Evolutionary conservation across 768 basidiomycete species (phyloP), one percentile per base, ranked within the genome.

Genomic region (Coprinopsis sp.): DNA sequence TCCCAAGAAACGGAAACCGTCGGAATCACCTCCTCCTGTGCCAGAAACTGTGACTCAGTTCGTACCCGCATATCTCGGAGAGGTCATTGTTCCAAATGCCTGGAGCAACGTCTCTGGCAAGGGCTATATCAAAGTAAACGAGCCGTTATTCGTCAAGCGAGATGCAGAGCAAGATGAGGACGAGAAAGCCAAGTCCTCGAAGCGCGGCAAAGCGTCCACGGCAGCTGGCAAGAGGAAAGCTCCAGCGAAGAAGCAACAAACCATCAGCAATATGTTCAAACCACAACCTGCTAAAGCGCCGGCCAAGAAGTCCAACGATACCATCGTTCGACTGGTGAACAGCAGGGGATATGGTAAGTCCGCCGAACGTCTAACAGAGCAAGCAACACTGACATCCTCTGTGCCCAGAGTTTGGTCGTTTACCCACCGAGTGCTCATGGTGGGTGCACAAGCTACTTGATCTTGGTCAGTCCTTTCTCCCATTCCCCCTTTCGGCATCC

Each of bases 391-490:
- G 40, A 37, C 27, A 37, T 42, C 7, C 19, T 19, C 19, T 30
- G 44, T 41, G 37, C 50, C 37, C 19, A 87, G 89, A 91, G 56
- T 86, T 93, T 54, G 90, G 87, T 8, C 72, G 90, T 21, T 62
- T 93, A 22, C 81, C 85, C 0, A 81, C 80, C 46, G 81, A 85
- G 29, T 69, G 77, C 21, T 78, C 86, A 4, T 70, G 72, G 54
- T 91, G 88, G 89, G 73, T 87, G 13, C 79, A 84, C 16, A 82
- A 75, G 51, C 66, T 92, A 2, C 66, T 91, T 12, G 90, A 92
- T 54, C 68, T 82, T 33, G 78, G 87, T 86, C 50, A 33, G 67
- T 51, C 14, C 33, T 28, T 21, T 37, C 18, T 14, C n/a, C 16
- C 37, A 13, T 22, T 14, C 11, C 4, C n/a, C 12, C n/a, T 33